Percentiles rank a stretch among this genome's conserved stretches.
Conservation (phyloP, 148 eudicot species). For the Beta vulgaris region DNA sequence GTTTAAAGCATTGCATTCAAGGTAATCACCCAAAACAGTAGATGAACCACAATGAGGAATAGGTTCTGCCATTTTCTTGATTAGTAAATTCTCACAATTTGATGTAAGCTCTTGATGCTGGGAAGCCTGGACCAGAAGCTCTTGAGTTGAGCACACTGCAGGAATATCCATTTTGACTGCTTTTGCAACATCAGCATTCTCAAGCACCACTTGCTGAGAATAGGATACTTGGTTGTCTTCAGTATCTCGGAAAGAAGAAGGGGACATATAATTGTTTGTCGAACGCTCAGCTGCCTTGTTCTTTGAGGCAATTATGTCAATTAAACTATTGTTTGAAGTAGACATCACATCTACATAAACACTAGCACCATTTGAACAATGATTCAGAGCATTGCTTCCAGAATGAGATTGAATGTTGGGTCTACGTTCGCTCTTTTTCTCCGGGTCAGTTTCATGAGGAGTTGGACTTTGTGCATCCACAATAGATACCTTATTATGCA, state of each 20-base stretch:
- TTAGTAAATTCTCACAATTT: constrained; percentile 22
- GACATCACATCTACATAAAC: constrained; percentile 37
- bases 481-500: constrained; percentile 30
- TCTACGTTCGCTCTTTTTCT: constrained; percentile 24
- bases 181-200: constrained; percentile 16
- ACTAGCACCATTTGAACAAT: constrained; percentile 36
- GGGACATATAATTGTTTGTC: constrained; percentile 21
- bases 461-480: constrained; percentile 28
- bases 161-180: constrained; percentile 24
- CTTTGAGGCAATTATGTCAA: constrained; percentile 12
- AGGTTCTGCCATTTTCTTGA: constrained; percentile 29
- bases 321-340: constrained; percentile 29
- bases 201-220: constrained; percentile 26
- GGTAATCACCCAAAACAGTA: constrained; percentile 30
- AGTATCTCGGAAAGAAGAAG: constrained; percentile 31
- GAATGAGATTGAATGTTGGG: constrained; percentile 30
- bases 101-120: constrained; percentile 24
- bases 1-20: constrained; percentile 33
- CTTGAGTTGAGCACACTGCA: constrained; percentile 25
- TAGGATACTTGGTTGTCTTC: constrained; percentile 6
- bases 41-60: constrained; percentile 38
- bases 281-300: constrained; percentile 31
- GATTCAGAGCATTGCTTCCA: constrained; percentile 36
- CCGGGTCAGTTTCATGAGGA: constrained; percentile 30
- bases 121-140: constrained; percentile 29